Evolutionary conservation across 495 filamentous ascomycete genomes (phyloP).

Genomic region (Aspergillus diversus): DNA sequence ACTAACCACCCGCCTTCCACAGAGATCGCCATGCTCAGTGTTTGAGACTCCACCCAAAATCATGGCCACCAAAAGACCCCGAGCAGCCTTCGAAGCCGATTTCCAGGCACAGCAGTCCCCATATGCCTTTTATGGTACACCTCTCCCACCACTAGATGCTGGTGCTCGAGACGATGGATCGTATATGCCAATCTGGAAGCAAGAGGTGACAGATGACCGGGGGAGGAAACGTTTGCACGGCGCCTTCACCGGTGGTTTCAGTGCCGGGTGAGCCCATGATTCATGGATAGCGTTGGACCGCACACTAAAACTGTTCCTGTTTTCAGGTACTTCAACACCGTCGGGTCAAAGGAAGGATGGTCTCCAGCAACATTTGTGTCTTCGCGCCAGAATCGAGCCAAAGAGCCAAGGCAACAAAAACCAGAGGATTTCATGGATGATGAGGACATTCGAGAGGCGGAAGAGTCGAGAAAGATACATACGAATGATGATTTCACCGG

Average conservation of each 20-base stretch:
- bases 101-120: constrained; percentile 72
- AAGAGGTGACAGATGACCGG: constrained; percentile 92
- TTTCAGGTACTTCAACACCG: constrained; percentile 91
- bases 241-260: constrained; percentile 95
- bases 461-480: constrained; percentile 72
- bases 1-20: neutral
- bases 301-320: constrained; percentile 34
- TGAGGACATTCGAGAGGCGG: constrained; percentile 88
- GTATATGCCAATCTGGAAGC: constrained; percentile 94
- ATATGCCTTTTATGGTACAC: constrained; percentile 82
- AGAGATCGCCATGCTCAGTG: constrained; percentile 15
- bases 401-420: constrained; percentile 67
- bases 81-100: constrained; percentile 78
- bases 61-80: constrained; percentile 79
- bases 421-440: constrained; percentile 98
- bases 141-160: constrained; percentile 79
- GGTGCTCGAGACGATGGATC: constrained; percentile 88
- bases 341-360: constrained; percentile 98
- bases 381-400: constrained; percentile 77
- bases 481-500: constrained; percentile 74
- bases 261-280: constrained; percentile 74
- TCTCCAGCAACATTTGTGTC: constrained; percentile 89
- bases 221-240: constrained; percentile 92
- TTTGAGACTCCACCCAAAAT: neutral
- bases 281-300: constrained; percentile 27